Evolutionary conservation across 2,329 filamentous ascomycete genomes (phyloP), one percentile per base, ranked within the genome.

Genomic region (Colletotrichum agaves): DNA sequence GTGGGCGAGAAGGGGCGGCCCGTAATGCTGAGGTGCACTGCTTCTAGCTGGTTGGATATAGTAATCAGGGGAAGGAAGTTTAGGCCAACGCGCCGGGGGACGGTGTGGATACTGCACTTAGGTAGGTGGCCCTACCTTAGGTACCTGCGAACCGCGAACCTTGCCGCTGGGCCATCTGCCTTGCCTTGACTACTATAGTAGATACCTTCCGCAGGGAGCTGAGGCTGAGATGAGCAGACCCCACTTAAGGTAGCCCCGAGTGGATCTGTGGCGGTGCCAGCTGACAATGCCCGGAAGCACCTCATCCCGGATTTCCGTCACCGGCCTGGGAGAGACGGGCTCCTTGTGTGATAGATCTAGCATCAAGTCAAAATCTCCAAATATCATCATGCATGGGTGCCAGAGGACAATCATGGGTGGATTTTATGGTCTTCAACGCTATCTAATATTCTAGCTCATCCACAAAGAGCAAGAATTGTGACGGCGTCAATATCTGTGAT

Each of bases 1-100:
- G 61, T 53, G 53, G 52, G 46, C 39, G 23, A 35, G 61, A 41
- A 59, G 43, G 49, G 61, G 37, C 64, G 57, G 35, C 53, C 53
- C 55, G 61, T 53, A 65, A 41, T 62, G 61, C 55, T 60, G 21
- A n/a, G 27, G 21, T 63, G 43, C 19, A 44, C 31, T 63, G 57
- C 61, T 47, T 41, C 61, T 39, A 52, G 49, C 61, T 50, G 33
- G 61, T 39, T 57, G 41, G 47, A 64, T 55, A 31, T n/a, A 49
- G n/a, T 49, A 60, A 46, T 65, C 61, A 68, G 61, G 61, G 55
- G 61, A 57, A 58, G 55, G 65, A 57, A 58, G 52, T 55, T 57
- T 35, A 39, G 27, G 49, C 47, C 23, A 57, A 37, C 15, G 27
- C 19, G 57, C 59, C 63, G 52, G 63, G 52, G 35, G 33, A 41